Evolutionary conservation across 2,329 filamentous ascomycete genomes (phyloP), one percentile per base, ranked within the genome.

Genomic region (Metarhizium sp.): DNA sequence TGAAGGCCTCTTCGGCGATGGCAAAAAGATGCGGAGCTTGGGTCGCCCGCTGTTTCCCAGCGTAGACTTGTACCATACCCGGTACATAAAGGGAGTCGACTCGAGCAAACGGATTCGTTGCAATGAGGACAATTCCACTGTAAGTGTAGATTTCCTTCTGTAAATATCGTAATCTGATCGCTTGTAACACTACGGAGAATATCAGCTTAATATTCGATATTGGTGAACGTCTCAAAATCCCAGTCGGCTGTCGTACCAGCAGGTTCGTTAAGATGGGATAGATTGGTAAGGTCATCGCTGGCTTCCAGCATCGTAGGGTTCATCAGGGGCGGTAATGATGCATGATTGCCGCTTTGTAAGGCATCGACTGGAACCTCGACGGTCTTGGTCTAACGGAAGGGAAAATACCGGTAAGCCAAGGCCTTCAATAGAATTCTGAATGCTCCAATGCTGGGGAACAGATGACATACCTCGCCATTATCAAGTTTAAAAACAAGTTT

Each of bases 111-210:
- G 94, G 94, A 75, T 99, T 99, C 60, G 94, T 95, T 60, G 94
- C 94, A 76, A 99, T 99, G 64, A 99, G 80, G 61, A 99, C 94
- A 68, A 99, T 97, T 69, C 94, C 94, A 70, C 90, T 96, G 78
- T 99, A 99, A 67, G 94, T 99, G 79, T 99, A 99, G 67, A 99
- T 99, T 73, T 99, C 94, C 75, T 97, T 97, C 73, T 99, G 94
- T 60, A 89, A 81, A 76, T 99, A 99, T 71, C 94, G 90, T 69
- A 99, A 82, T 70, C 92, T 91, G 73, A 99, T 99, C 55, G 94
- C 94, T 79, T 99, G 94, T 61, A 99, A 78, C 59, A 99, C 95
- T 95, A 71, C 64, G 57, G 34, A 49, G 5, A 25, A 14, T 30
- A 20, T 48, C 30, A 48, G 25, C 45, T 14, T 6, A 30, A 20